Conservation (phyloP, 257 asterid genomes). For the Eucommia ulmoides region DNA sequence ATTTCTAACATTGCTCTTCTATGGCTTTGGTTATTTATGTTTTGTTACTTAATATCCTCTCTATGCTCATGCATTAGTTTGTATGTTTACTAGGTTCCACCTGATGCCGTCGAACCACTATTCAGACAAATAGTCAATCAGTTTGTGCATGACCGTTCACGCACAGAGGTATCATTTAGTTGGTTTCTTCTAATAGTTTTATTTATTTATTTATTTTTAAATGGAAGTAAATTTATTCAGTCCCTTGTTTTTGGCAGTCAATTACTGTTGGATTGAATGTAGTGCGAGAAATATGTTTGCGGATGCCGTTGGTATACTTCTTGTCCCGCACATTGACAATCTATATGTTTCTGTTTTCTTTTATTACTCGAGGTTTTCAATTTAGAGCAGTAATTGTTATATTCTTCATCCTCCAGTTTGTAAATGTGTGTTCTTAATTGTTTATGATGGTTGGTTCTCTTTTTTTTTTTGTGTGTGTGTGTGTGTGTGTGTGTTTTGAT, state of each 20-base stretch:
- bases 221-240: background rate
- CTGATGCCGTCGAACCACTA: conserved; percentile 90
- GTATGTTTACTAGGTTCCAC: conserved; percentile 64
- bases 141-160: conserved; percentile 83
- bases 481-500: too few species aligned
- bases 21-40: conserved; percentile 2
- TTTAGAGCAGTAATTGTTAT: too few species aligned
- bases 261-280: conserved; percentile 82
- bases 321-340: conserved; percentile 8
- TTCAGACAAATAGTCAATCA: conserved; percentile 91
- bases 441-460: background rate
- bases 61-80: conserved; percentile 4
- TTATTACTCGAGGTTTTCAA: too few species aligned
- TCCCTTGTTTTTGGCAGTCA: conserved; percentile 32
- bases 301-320: conserved; percentile 86
- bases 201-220: too few species aligned
- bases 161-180: conserved; percentile 60
- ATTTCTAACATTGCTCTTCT: background rate
- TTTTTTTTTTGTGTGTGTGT: too few species aligned
- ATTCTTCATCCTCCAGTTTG: conserved; percentile 1
- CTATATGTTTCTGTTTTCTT: background rate
- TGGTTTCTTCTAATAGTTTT: background rate
- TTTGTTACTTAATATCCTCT: conserved; percentile 5
- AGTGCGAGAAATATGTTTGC: conserved; percentile 85
- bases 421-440: conserved; percentile 6